These are phyloP conservation scores for Phtheirospermum japonicum DNA, from an alignment of 257 asterid species.

Conservation along the genomic window DNA sequence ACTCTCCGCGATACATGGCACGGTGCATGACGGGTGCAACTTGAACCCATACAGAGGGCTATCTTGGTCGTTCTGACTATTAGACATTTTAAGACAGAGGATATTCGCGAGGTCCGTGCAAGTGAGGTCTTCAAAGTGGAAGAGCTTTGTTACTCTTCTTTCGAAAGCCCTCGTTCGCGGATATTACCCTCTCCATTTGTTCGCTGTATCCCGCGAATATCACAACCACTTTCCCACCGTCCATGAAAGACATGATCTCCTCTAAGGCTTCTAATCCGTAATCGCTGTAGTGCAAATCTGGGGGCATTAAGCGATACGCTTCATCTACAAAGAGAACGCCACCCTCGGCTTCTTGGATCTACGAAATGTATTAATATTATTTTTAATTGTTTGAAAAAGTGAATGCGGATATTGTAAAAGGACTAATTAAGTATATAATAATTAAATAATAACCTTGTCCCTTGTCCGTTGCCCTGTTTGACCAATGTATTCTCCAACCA, in stretches of 20 bases:
- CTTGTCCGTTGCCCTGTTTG: background rate
- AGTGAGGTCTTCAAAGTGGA: background rate
- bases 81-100: background rate
- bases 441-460: background rate
- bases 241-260: conserved; percentile 1
- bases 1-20: background rate
- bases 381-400: too few species aligned
- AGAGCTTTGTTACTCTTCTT: background rate
- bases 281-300: background rate
- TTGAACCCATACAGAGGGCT: background rate
- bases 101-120: background rate
- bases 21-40: background rate
- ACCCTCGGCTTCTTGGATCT: background rate
- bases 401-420: too few species aligned
- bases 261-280: background rate
- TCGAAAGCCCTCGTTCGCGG: background rate
- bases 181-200: background rate
- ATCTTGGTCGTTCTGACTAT: background rate
- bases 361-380: background rate
- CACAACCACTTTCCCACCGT: background rate
- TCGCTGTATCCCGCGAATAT: background rate
- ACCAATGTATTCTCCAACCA: background rate
- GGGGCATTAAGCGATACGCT: background rate
- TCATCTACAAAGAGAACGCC: background rate
- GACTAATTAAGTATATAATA: background rate